Evolutionary conservation across 2,329 filamentous ascomycete species (phyloP), one percentile per base, ranked within the genome.

Genomic region (Immersiporthe knoxdaviesiana): DNA sequence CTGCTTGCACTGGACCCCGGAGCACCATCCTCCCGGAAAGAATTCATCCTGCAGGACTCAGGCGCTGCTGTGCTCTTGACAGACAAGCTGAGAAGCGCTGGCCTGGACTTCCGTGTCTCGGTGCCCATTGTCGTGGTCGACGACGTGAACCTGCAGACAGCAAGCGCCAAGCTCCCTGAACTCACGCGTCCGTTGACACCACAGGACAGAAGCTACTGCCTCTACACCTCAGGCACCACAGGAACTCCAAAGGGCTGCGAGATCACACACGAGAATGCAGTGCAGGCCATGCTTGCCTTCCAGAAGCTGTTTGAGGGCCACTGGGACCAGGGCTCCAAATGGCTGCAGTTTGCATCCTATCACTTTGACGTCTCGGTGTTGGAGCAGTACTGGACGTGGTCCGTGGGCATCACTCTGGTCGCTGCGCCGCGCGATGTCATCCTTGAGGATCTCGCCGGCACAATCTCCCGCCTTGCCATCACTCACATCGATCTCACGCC

Each of bases 301-400:
- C 90, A 93, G 74, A 83, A 89, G 39, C 84, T 97, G 0, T 97
- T 97, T 76, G 79, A 80, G 6, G 88, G 86, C 0, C 91, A 93
- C 74, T 97, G 93, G 92, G 85, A 91, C 54, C 75, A 83, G 0
- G 77, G 86, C 0, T 97, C 94, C 0, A 88, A 91, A 69, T 97
- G 93, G 91, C 83, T 97, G 0, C 95, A 97, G 76, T 97, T 97
- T 76, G 95, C 95, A 1, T 94, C 93, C 0, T 93, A 97, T 68
- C 95, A 97, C 78, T 97, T 97, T 71, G 95, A 97, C 74, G 94
- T 97, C 4, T 96, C 92, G 1, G 92, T 97, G 0, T 84, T 97
- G 0, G 94, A 97, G 76, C 94, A 97, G 75, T 97, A 95, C 77
- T 97, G 93, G 93, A 96, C 91, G 69, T 97, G 94, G 94, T 93